Percentiles rank a stretch among this genome's conserved stretches.
phyloP scores from a whole-genome alignment of 2,329 filamentous ascomycete species.

The Aureobasidium sp. region DNA sequence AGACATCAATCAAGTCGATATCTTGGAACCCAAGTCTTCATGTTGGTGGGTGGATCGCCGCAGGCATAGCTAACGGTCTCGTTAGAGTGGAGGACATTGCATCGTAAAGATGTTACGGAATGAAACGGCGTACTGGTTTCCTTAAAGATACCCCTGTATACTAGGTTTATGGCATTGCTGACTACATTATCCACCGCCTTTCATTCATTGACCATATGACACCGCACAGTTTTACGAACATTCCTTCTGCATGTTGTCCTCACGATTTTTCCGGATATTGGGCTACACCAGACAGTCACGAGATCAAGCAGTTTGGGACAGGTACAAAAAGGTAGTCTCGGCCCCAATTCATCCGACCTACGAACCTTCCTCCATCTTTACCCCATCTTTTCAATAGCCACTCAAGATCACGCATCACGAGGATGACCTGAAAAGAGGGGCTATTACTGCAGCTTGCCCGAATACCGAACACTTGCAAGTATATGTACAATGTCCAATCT shows the following conservation, averaged over 20 bases:
- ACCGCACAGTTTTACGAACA: too few relatives aligned
- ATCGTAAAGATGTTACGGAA: background rate
- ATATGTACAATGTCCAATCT: background rate
- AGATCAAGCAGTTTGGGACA: too few relatives aligned
- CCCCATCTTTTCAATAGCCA: background rate
- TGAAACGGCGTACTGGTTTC: background rate
- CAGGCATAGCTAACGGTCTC: slow-evolving; percentile 40
- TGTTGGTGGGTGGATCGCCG: slow-evolving; percentile 43
- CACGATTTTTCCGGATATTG: too few relatives aligned
- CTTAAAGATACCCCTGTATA: background rate
- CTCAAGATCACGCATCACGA: background rate
- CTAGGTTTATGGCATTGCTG: background rate
- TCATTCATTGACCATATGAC: too few relatives aligned
- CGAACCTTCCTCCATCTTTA: background rate
- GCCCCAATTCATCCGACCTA: background rate
- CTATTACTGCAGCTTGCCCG: background rate
- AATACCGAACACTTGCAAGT: background rate
- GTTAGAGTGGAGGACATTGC: slow-evolving; percentile 42
- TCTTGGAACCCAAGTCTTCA: slow-evolving; percentile 44
- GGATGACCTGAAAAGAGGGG: background rate
- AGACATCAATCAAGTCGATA: slow-evolving; percentile 35
- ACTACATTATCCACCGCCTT: background rate
- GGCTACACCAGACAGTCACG: too few relatives aligned
- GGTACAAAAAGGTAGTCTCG: background rate
- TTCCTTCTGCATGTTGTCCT: too few relatives aligned